Percentiles rank a stretch among this genome's conserved stretches.
These are phyloP conservation scores for Yamadazyma kitorensis DNA, from an alignment of 805 yeast species.

Conservation along the genomic window DNA sequence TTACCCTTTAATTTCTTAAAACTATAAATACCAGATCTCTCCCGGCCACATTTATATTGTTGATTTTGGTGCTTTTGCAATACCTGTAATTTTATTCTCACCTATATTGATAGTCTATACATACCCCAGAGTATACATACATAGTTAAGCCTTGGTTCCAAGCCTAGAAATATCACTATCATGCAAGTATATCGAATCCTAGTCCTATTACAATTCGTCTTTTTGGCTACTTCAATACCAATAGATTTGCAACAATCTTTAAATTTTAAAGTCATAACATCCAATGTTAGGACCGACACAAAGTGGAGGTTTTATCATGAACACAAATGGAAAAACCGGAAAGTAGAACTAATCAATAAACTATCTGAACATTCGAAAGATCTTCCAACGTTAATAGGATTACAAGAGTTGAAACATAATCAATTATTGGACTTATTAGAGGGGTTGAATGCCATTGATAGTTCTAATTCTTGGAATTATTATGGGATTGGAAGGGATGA, in stretches of 20 bases:
- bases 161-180: too few relatives aligned
- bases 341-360: constrained; percentile 25
- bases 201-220: not conserved
- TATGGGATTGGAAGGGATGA: constrained; percentile 53
- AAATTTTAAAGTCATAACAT: constrained; percentile 25
- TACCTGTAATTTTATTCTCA: constrained; percentile 1
- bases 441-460: constrained; percentile 33
- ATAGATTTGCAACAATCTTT: constrained; percentile 6
- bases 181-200: too few relatives aligned
- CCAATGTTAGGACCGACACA: constrained; percentile 44
- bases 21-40: too few relatives aligned
- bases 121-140: constrained; percentile 1
- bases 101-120: not conserved
- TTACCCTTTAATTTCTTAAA: too few relatives aligned
- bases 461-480: constrained; percentile 33
- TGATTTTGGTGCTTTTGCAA: too few relatives aligned
- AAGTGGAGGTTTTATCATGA: constrained; percentile 31
- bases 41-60: too few relatives aligned
- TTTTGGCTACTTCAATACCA: not conserved
- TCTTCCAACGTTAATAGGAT: constrained; percentile 34
- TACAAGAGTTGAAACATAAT: constrained; percentile 38
- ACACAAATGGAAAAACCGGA: constrained; percentile 43
- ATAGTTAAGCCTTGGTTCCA: too few relatives aligned
- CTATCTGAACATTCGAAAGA: constrained; percentile 1
- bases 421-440: constrained; percentile 36